Conservation (phyloP, 2,329 filamentous ascomycete genomes). For the Didymellaceae sp. region DNA sequence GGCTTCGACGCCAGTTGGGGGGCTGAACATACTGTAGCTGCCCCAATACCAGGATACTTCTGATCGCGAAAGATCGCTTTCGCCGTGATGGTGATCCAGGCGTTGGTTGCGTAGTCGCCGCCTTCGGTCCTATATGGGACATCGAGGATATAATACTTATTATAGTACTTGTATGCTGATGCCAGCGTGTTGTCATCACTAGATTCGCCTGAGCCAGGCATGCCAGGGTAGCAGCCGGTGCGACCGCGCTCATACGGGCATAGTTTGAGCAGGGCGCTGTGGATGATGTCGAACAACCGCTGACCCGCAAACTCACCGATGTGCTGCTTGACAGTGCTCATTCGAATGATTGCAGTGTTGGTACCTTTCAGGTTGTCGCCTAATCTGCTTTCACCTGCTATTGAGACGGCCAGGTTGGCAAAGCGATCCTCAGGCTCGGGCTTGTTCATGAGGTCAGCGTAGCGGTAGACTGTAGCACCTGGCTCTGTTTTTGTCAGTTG, state of each 20-base stretch:
- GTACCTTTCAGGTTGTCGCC: background rate
- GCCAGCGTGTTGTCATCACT: background rate
- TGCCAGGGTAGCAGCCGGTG: slow-evolving; percentile 3
- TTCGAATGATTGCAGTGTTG: background rate
- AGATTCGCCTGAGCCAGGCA: slow-evolving; percentile 1
- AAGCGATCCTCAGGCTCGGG: background rate
- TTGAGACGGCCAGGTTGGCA: background rate
- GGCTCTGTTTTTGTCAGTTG: background rate
- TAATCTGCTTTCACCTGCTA: background rate
- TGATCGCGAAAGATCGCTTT: slow-evolving; percentile 1
- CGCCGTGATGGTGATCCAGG: slow-evolving; percentile 4
- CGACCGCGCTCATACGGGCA: slow-evolving; percentile 5
- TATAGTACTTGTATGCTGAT: background rate
- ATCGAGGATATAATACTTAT: background rate
- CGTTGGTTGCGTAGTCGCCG: background rate
- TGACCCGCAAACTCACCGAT: slow-evolving; percentile 1
- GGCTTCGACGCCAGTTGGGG: no score
- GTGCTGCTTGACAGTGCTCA: slow-evolving; percentile 6
- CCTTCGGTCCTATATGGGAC: slow-evolving; percentile 1
- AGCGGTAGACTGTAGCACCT: background rate
- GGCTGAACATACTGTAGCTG: background rate
- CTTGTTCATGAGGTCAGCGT: background rate
- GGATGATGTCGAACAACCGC: slow-evolving; percentile 4
- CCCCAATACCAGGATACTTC: slow-evolving; percentile 4
- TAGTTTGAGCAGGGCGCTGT: background rate